Percentiles rank a stretch among this genome's conserved stretches.
phyloP scores from a whole-genome alignment of 345 rosid genomes.

The Rubroshorea leprosula region DNA sequence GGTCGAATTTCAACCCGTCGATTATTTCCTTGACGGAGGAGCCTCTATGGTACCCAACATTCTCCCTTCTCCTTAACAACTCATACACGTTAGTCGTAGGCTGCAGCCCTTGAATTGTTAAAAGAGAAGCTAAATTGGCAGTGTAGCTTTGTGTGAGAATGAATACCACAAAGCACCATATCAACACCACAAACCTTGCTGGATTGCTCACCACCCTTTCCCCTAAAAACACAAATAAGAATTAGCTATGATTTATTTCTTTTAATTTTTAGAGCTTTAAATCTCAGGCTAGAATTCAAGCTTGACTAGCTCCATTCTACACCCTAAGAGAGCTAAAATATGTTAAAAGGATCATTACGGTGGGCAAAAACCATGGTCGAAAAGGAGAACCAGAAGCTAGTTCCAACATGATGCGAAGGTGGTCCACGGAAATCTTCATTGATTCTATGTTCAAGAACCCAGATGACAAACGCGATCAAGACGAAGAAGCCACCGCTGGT shows the following conservation, averaged over 20 bases:
- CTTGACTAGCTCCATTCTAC: too few relatives aligned
- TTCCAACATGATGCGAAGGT: slow-evolving; percentile 34
- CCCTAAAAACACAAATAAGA: slow-evolving; percentile 25
- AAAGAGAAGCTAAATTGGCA: slow-evolving; percentile 54
- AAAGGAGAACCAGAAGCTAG: slow-evolving; percentile 70
- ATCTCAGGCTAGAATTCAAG: too few relatives aligned
- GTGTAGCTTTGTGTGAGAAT: slow-evolving; percentile 69
- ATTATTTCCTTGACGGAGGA: slow-evolving; percentile 39
- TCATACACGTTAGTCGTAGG: slow-evolving; percentile 41
- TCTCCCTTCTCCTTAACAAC: slow-evolving; percentile 30
- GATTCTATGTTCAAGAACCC: slow-evolving; percentile 66
- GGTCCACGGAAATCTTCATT: slow-evolving; percentile 69
- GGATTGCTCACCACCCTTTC: slow-evolving; percentile 50
- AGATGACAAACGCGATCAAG: slow-evolving; percentile 50
- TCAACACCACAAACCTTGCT: too few relatives aligned
- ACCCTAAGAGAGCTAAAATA: too few relatives aligned
- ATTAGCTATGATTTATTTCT: too few relatives aligned
- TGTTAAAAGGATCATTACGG: slow-evolving; percentile 4
- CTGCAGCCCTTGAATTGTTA: slow-evolving; percentile 43
- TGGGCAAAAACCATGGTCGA: slow-evolving; percentile 53
- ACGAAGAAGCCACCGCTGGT: slow-evolving; percentile 29
- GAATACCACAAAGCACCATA: too few relatives aligned
- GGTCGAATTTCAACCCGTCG: slow-evolving; percentile 16
- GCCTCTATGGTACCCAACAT: slow-evolving; percentile 34
- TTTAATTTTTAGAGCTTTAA: too few relatives aligned